Evolutionary conservation across 2,329 filamentous ascomycete genomes (phyloP).

Genomic region (Talaromyces verruculosus): DNA sequence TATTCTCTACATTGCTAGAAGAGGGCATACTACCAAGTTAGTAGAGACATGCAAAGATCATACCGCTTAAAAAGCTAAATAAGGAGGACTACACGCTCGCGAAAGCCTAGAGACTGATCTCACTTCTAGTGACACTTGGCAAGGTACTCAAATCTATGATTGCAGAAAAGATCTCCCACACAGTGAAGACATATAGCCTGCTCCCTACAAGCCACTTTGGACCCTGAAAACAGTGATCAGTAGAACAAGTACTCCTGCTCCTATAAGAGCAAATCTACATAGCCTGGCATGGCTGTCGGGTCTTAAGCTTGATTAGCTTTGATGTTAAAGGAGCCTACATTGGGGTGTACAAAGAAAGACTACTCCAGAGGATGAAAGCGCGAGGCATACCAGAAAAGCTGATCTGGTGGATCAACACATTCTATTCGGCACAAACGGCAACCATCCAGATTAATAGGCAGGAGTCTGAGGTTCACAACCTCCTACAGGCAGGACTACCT

Average conservation of each 20-base stretch:
- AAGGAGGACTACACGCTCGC: constrained; percentile 18
- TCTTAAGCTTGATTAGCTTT: background rate
- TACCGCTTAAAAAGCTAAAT: constrained; percentile 28
- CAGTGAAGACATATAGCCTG: background rate
- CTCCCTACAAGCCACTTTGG: background rate
- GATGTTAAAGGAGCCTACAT: background rate
- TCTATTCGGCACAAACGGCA: background rate
- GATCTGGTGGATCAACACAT: background rate
- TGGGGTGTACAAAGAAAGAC: background rate
- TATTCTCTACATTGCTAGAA: background rate
- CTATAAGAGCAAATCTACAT: background rate
- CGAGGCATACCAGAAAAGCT: background rate
- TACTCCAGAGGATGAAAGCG: background rate
- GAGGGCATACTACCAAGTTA: background rate
- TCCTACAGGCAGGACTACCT: background rate
- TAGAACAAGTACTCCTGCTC: background rate
- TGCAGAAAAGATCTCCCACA: background rate
- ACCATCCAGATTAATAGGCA: background rate
- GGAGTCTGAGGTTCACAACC: background rate
- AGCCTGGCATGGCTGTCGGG: background rate
- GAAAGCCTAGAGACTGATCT: background rate
- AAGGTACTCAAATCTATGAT: constrained; percentile 26
- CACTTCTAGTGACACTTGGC: background rate
- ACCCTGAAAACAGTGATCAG: background rate
- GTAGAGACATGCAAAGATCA: constrained; percentile 5